Percentiles rank a stretch among this genome's conserved stretches.
These are phyloP conservation scores for Lomentospora prolificans DNA, from an alignment of 2,329 filamentous ascomycete genomes.

Conservation along the genomic window DNA sequence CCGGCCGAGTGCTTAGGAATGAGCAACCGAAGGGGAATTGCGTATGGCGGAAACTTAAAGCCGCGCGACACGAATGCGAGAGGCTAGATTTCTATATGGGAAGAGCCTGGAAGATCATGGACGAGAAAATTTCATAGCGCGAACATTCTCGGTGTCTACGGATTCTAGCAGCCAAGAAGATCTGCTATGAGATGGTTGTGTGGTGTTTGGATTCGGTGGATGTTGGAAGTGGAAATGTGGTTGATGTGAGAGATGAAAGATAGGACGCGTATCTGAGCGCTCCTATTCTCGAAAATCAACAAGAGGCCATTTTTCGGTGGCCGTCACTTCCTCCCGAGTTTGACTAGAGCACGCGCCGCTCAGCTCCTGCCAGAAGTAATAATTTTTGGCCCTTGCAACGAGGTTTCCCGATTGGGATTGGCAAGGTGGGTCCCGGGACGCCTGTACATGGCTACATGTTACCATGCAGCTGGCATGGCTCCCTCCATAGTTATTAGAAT, in stretches of 20 bases:
- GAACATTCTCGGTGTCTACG: not conserved
- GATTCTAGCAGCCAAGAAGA: not conserved
- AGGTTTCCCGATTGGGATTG: not conserved
- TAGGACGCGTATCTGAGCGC: not conserved
- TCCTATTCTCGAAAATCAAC: conserved; percentile 3
- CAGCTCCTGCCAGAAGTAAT: not conserved
- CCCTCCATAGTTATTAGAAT: no score
- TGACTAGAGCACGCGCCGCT: not conserved
- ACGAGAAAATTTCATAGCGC: not conserved
- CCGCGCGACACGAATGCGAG: not conserved
- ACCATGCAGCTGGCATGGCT: no score
- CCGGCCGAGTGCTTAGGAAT: not conserved
- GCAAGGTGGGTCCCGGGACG: not conserved
- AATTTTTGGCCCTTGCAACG: not conserved
- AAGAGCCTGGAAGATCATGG: not conserved
- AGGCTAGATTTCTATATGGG: not conserved
- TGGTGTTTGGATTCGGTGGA: not conserved
- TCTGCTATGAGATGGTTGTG: not conserved
- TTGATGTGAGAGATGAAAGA: not conserved
- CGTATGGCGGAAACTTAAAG: conserved; percentile 8
- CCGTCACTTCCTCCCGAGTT: not conserved
- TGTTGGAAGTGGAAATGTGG: not conserved
- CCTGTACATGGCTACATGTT: not conserved
- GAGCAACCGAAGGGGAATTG: not conserved
- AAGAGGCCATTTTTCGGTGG: not conserved